These are phyloP conservation scores for Podospora tetraspora DNA, from an alignment of 495 filamentous ascomycete genomes.

Conservation along the genomic window DNA sequence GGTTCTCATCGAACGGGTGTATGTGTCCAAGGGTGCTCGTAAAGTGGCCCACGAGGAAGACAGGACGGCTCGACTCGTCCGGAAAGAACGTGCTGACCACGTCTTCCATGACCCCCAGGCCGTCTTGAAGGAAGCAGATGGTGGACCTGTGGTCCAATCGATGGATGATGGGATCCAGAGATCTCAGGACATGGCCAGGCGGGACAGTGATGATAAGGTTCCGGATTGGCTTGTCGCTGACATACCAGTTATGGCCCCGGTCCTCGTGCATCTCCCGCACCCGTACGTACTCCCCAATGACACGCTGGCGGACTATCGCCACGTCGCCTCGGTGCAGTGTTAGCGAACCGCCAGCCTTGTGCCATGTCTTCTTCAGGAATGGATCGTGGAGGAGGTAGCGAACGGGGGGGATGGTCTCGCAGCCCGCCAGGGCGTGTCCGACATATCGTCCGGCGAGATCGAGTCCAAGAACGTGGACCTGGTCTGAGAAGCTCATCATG, in stretches of 20 bases:
- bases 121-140: slow-evolving; percentile 75
- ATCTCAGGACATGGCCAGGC: slow-evolving; percentile 48
- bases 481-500: slow-evolving; percentile 20
- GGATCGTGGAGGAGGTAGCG: slow-evolving; percentile 27
- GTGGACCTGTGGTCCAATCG: slow-evolving; percentile 69
- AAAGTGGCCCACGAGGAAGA: slow-evolving; percentile 69
- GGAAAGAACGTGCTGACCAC: slow-evolving; percentile 65
- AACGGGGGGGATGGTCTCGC: slow-evolving; percentile 24
- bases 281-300: slow-evolving; percentile 14
- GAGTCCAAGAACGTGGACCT: slow-evolving; percentile 51
- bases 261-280: neutral
- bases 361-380: slow-evolving; percentile 21
- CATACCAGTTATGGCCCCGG: slow-evolving; percentile 3
- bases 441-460: slow-evolving; percentile 46
- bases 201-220: slow-evolving; percentile 73
- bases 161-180: slow-evolving; percentile 53
- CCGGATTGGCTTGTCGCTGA: slow-evolving; percentile 50
- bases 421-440: slow-evolving; percentile 43
- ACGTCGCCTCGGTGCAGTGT: slow-evolving; percentile 17
- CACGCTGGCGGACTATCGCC: slow-evolving; percentile 12
- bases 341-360: slow-evolving; percentile 19
- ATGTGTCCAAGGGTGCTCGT: slow-evolving; percentile 51
- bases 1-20: slow-evolving; percentile 31
- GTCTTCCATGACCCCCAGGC: slow-evolving; percentile 73
- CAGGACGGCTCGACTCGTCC: slow-evolving; percentile 56